Conservation (phyloP, 2,329 filamentous ascomycete species). For the Pseudogymnoascus sp. region DNA sequence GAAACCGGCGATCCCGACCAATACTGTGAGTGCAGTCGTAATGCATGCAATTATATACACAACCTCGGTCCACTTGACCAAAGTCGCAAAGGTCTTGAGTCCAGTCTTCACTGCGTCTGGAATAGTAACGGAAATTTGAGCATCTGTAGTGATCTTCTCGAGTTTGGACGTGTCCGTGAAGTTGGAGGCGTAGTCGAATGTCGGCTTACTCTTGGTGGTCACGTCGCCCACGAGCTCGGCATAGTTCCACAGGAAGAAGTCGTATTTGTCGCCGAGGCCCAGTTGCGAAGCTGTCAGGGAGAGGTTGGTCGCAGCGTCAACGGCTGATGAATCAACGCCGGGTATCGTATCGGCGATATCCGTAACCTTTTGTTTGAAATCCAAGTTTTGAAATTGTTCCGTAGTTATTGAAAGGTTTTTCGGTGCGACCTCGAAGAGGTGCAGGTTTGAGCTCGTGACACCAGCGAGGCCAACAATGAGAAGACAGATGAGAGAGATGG, state of each 20-base stretch:
- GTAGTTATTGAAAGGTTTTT: slow-evolving; percentile 46
- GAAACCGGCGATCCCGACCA: slow-evolving; percentile 74
- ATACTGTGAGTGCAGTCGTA: slow-evolving; percentile 61
- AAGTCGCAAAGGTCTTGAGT: slow-evolving; percentile 64
- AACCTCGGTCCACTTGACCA: slow-evolving; percentile 76
- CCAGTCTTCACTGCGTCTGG: slow-evolving; percentile 60
- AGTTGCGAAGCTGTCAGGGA: slow-evolving; percentile 54
- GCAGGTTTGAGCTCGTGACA: slow-evolving; percentile 48
- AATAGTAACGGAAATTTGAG: slow-evolving; percentile 53
- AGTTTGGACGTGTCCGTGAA: slow-evolving; percentile 61
- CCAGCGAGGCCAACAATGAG: slow-evolving; percentile 50
- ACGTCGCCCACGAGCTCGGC: slow-evolving; percentile 52
- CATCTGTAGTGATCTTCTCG: slow-evolving; percentile 42
- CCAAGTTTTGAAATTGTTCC: slow-evolving; percentile 32
- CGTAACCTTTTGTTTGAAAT: slow-evolving; percentile 13
- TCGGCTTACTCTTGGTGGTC: slow-evolving; percentile 60
- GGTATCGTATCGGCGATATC: neutral
- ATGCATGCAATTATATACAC: slow-evolving; percentile 69
- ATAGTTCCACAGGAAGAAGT: slow-evolving; percentile 80
- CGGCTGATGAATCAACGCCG: slow-evolving; percentile 5
- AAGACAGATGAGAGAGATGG: slow-evolving; percentile 67
- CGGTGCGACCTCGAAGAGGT: slow-evolving; percentile 55
- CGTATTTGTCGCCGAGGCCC: slow-evolving; percentile 64
- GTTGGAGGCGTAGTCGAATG: slow-evolving; percentile 71
- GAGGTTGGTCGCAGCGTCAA: slow-evolving; percentile 13